A percentile compares a stretch with the other conserved stretches of the same genome.
Conservation (phyloP, 2,329 filamentous ascomycete species). For the Pseudogymnoascus sp. region DNA sequence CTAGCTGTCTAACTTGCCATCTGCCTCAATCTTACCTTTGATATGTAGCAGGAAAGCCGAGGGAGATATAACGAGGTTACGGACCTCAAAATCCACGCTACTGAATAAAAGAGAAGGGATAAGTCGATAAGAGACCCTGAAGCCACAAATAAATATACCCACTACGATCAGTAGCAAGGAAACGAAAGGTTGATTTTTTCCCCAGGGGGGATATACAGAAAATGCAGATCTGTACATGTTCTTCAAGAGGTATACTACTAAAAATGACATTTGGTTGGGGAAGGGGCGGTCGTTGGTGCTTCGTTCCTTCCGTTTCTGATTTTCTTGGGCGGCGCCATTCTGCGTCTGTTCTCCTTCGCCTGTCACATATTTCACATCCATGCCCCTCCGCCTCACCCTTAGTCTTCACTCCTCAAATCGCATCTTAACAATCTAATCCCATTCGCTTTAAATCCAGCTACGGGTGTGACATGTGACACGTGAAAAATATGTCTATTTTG, state of each 20-base stretch:
- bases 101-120: background rate
- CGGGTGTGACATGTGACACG: background rate
- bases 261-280: background rate
- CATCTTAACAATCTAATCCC: background rate
- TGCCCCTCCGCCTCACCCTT: background rate
- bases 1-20: background rate
- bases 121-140: background rate
- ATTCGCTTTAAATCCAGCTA: background rate
- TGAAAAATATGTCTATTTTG: background rate
- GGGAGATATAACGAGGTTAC: background rate
- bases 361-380: background rate
- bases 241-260: background rate
- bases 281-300: background rate
- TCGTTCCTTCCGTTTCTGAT: background rate
- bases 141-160: background rate
- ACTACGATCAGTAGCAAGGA: background rate
- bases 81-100: background rate
- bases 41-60: background rate
- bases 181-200: background rate
- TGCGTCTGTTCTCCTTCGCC: background rate
- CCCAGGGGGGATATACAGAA: background rate
- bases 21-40: background rate
- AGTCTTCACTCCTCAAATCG: background rate
- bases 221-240: background rate
- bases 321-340: background rate